These are phyloP conservation scores for Cladosporium sp. DNA, from an alignment of 2,329 filamentous ascomycete species.

Conservation along the genomic window DNA sequence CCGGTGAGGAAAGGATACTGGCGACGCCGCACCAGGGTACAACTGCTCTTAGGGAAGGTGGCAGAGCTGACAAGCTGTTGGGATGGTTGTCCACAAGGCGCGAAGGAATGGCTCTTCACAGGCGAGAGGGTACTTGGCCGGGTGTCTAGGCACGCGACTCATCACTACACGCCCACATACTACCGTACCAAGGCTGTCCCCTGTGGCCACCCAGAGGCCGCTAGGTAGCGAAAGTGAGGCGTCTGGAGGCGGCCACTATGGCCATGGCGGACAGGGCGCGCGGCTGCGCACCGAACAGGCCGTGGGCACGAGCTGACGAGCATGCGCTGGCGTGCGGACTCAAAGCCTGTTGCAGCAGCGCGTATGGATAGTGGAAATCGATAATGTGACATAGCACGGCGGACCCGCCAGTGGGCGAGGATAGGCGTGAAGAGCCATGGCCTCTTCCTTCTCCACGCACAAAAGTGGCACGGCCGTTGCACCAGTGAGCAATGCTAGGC, in stretches of 20 bases:
- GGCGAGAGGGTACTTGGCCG: constrained; percentile 6
- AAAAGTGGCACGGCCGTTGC: constrained; percentile 10
- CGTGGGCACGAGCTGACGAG: not conserved
- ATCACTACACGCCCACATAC: not conserved
- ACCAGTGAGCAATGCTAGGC: constrained; percentile 10
- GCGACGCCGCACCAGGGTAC: constrained; percentile 10
- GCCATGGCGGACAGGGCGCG: not conserved
- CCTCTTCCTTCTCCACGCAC: constrained; percentile 4
- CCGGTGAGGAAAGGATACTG: not conserved
- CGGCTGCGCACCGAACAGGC: not conserved
- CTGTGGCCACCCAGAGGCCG: constrained; percentile 6
- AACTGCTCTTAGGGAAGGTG: constrained; percentile 11
- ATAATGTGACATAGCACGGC: constrained; percentile 9
- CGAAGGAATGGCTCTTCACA: constrained; percentile 12
- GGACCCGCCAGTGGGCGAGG: constrained; percentile 1
- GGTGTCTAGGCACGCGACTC: constrained; percentile 7
- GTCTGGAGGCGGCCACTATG: constrained; percentile 7
- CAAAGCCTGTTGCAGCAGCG: constrained; percentile 6
- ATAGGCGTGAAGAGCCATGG: constrained; percentile 8
- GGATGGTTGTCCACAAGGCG: constrained; percentile 1
- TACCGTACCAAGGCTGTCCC: constrained; percentile 4
- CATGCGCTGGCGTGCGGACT: not conserved
- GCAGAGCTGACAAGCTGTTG: constrained; percentile 2
- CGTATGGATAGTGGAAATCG: not conserved
- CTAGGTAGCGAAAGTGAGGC: constrained; percentile 8